phyloP scores from a whole-genome alignment of 2,329 filamentous ascomycete genomes.

The Neonectria ditissima region DNA sequence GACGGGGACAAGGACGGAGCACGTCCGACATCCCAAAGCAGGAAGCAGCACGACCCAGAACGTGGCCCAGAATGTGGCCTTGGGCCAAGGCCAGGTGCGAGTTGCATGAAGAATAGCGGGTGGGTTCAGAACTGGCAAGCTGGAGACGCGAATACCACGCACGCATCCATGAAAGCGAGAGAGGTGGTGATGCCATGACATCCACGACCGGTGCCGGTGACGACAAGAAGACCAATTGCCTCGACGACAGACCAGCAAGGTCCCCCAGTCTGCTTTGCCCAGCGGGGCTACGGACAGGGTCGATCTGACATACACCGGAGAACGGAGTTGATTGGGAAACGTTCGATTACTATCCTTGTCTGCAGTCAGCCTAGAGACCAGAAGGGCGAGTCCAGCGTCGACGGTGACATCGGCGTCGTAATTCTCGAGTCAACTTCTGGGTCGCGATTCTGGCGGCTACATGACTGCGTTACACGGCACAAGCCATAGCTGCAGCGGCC shows the following conservation, averaged over 20 bases:
- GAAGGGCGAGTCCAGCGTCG: conserved; percentile 31
- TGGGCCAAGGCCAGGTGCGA: conserved; percentile 18
- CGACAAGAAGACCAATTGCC: conserved; percentile 14
- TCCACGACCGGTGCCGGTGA: conserved; percentile 32
- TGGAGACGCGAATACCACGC: conserved; percentile 13
- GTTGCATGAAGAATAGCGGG: conserved; percentile 22
- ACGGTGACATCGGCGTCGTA: conserved; percentile 27
- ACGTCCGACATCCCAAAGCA: conserved; percentile 33
- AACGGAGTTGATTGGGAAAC: conserved; percentile 20
- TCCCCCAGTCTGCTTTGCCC: conserved; percentile 10
- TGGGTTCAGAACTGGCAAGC: conserved; percentile 19
- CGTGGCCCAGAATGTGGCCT: conserved; percentile 19
- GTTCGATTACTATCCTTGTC: conserved; percentile 24
- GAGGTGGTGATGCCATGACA: conserved; percentile 8
- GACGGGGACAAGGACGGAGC: conserved; percentile 28
- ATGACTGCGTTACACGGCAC: conserved; percentile 3
- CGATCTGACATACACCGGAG: conserved; percentile 30
- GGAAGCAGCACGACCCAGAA: conserved; percentile 39
- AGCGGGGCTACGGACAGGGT: conserved; percentile 30
- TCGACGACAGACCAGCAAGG: conserved; percentile 20
- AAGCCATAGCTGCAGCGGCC: conserved; percentile 1
- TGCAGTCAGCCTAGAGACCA: conserved; percentile 29
- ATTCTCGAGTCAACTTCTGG: conserved; percentile 7
- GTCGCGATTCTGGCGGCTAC: background rate
- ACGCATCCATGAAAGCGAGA: conserved; percentile 6